phyloP scores from a whole-genome alignment of 75 land plant species.

The Cunninghamia lanceolata region DNA sequence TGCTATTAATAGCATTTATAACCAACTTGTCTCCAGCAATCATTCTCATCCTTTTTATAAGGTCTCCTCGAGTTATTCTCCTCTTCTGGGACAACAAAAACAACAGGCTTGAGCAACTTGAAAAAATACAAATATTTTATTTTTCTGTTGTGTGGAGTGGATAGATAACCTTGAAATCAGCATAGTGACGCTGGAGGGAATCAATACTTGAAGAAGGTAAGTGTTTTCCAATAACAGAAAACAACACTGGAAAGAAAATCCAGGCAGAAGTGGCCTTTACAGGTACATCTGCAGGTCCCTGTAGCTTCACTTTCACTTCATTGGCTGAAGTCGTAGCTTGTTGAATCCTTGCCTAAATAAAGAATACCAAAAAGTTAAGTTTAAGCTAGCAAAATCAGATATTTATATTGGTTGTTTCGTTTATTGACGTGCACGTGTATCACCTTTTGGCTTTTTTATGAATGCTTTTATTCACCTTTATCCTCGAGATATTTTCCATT shows the following conservation, averaged over 20 bases:
- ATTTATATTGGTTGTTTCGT: not conserved
- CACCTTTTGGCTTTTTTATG: not conserved
- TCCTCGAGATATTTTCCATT: not conserved
- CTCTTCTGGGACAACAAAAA: not conserved
- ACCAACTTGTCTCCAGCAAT: conserved; percentile 3
- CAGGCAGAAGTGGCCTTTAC: not conserved
- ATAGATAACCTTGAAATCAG: conserved; percentile 6
- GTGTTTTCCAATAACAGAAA: conserved; percentile 1
- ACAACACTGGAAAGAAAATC: not conserved
- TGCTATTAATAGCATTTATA: conserved; percentile 3
- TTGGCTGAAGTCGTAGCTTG: not conserved
- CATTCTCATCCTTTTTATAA: not conserved
- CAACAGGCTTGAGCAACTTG: not conserved
- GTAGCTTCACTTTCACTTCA: not conserved
- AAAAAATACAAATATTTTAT: not conserved
- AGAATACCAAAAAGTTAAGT: not conserved
- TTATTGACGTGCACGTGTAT: not conserved
- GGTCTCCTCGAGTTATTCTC: not conserved
- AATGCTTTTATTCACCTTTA: not conserved
- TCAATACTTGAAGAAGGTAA: not conserved
- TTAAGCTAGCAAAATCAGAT: not conserved
- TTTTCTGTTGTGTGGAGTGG: not conserved
- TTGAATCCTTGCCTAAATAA: not conserved
- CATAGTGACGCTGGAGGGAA: not conserved
- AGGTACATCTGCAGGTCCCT: not conserved